Conservation (phyloP, 208 protist species). For the Herpetomonas samuelpessoai region DNA sequence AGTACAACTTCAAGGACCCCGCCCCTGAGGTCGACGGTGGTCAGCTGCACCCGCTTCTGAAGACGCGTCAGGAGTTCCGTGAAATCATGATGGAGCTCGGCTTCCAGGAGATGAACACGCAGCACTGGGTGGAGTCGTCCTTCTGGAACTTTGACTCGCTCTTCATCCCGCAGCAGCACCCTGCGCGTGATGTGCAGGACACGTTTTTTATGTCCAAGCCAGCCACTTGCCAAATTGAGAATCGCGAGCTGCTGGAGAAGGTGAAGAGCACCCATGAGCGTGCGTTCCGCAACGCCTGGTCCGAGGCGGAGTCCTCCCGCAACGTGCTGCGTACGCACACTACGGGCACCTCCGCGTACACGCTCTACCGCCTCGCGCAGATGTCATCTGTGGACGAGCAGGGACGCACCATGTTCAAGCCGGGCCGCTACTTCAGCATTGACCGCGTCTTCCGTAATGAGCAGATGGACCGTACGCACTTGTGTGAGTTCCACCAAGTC, state of each 20-base stretch:
- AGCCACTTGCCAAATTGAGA: conserved; percentile 25
- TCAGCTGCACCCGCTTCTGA: conserved; percentile 98
- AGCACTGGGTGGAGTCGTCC: conserved; percentile 98
- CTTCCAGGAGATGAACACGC: conserved; percentile 99
- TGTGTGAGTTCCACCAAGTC: conserved; percentile 99
- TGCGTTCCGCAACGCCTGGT: conserved; percentile 95
- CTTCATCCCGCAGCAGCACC: conserved; percentile 99
- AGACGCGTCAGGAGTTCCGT: conserved; percentile 98
- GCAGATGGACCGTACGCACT: conserved; percentile 99
- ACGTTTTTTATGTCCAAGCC: conserved; percentile 99
- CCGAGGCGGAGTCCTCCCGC: conserved; percentile 91
- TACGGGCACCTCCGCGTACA: conserved; percentile 97
- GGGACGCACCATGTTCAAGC: conserved; percentile 88
- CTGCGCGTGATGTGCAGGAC: conserved; percentile 99
- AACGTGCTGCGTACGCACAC: conserved; percentile 99
- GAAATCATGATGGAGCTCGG: conserved; percentile 99
- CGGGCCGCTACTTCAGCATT: conserved; percentile 99
- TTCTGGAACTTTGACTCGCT: conserved; percentile 99
- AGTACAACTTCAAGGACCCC: conserved; percentile 95
- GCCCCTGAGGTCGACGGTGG: conserved; percentile 90
- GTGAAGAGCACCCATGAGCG: conserved; percentile 95
- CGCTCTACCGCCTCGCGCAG: conserved; percentile 95
- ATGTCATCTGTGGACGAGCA: conserved; percentile 34
- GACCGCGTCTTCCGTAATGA: conserved; percentile 99
- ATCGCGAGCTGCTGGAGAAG: conserved; percentile 90